Percentiles rank a stretch among this genome's conserved stretches.
These are phyloP conservation scores for Buxus sempervirens DNA, from an alignment of 164 flowering plant species.

Conservation along the genomic window DNA sequence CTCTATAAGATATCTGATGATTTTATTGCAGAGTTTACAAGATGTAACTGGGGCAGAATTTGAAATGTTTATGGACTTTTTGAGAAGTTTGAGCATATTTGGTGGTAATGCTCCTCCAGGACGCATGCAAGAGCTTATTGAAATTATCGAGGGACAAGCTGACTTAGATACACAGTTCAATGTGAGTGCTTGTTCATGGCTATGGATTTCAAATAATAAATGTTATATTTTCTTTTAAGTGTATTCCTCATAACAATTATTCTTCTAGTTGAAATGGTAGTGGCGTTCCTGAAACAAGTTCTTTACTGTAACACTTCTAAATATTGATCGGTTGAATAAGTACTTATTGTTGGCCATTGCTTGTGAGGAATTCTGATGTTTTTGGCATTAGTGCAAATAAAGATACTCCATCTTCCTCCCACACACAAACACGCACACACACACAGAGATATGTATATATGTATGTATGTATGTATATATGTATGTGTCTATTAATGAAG, in stretches of 20 bases:
- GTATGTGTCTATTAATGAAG: no score
- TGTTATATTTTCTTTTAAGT: not conserved
- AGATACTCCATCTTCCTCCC: no score
- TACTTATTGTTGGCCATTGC: not conserved
- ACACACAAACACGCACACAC: no score
- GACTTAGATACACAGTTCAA: slow-evolving; percentile 88
- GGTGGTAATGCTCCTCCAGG: slow-evolving; percentile 83
- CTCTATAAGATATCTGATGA: slow-evolving; percentile 4
- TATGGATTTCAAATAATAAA: not conserved
- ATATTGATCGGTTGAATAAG: not conserved
- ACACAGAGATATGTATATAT: no score
- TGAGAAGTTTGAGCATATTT: slow-evolving; percentile 81
- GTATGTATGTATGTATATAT: no score
- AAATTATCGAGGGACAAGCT: slow-evolving; percentile 90
- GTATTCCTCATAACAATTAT: not conserved
- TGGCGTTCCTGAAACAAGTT: not conserved
- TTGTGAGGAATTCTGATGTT: not conserved
- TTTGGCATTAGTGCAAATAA: no score
- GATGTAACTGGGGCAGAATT: slow-evolving; percentile 98
- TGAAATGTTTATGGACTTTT: slow-evolving; percentile 91
- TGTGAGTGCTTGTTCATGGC: slow-evolving; percentile 41
- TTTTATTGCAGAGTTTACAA: slow-evolving; percentile 68
- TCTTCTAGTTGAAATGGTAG: not conserved
- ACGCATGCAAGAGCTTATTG: slow-evolving; percentile 77
- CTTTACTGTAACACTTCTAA: not conserved